Evolutionary conservation across 2,329 filamentous ascomycete species (phyloP).

Genomic region (Macroventuria anomochaeta): DNA sequence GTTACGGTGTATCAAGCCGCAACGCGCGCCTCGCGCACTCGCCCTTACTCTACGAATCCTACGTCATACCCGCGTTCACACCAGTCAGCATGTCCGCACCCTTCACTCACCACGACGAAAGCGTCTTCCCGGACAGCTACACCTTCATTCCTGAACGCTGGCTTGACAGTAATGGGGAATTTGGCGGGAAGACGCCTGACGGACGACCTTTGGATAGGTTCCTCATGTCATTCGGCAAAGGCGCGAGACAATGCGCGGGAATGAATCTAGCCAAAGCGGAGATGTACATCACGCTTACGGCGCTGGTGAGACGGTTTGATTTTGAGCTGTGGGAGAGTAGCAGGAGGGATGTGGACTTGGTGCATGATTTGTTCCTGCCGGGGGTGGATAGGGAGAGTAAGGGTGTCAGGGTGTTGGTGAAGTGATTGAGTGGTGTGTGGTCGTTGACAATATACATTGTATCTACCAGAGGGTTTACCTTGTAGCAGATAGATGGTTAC

Average conservation of each 20-base stretch:
- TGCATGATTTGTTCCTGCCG: constrained; percentile 19
- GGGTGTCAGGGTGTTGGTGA: constrained; percentile 16
- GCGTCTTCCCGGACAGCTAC: constrained; percentile 27
- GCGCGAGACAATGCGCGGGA: constrained; percentile 19
- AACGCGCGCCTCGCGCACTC: constrained; percentile 27
- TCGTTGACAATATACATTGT: too few species aligned
- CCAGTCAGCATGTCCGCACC: constrained; percentile 39
- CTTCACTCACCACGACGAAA: constrained; percentile 33
- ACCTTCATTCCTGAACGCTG: constrained; percentile 39
- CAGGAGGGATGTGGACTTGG: constrained; percentile 17
- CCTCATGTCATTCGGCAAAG: constrained; percentile 20
- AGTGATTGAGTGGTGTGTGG: too few species aligned
- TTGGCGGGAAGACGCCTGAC: not conserved
- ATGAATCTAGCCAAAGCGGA: constrained; percentile 21
- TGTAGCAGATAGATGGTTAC: too few species aligned
- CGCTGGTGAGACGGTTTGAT: constrained; percentile 16
- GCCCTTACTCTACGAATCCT: constrained; percentile 18
- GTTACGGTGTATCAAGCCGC: constrained; percentile 31
- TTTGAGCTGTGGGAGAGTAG: constrained; percentile 18
- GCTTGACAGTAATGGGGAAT: constrained; percentile 16
- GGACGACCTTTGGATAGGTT: constrained; percentile 18
- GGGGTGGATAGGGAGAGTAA: constrained; percentile 1
- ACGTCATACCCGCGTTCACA: constrained; percentile 30
- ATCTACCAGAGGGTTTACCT: too few species aligned
- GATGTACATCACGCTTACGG: constrained; percentile 17